Conservation (phyloP, 208 protist genomes). For the Trypanosoma brucei region DNA sequence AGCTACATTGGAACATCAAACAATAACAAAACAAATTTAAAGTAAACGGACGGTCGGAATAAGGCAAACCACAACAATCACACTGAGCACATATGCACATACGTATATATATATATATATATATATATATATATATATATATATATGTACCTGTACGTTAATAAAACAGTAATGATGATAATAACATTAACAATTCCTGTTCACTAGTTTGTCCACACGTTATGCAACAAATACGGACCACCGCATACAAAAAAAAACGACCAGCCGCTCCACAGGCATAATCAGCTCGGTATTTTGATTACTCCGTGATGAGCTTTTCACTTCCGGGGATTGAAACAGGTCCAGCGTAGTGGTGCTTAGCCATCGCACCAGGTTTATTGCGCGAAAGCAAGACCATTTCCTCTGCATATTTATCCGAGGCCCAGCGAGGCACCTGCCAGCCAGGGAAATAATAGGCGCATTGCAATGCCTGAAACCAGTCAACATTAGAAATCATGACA, state of each 20-base stretch:
- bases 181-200: neutral
- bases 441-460: conserved; percentile 50
- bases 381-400: conserved; percentile 69
- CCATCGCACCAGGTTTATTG: conserved; percentile 82
- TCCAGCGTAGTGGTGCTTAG: conserved; percentile 83
- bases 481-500: conserved; percentile 76
- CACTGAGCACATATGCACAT: neutral
- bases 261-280: too few species aligned
- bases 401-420: conserved; percentile 53
- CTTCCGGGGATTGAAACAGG: conserved; percentile 80
- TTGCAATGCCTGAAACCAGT: conserved; percentile 76
- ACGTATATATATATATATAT: too few species aligned
- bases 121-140: too few species aligned
- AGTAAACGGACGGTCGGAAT: neutral
- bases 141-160: too few species aligned
- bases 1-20: too few species aligned
- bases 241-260: too few species aligned
- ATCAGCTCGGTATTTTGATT: conserved; percentile 6
- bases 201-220: too few species aligned
- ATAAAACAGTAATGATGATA: conserved; percentile 12
- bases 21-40: too few species aligned
- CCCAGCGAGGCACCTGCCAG: conserved; percentile 57
- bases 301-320: conserved; percentile 70
- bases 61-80: neutral
- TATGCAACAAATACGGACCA: too few species aligned